Evolutionary conservation across 78 protist genomes (phyloP), one percentile per base, ranked within the genome.

Genomic region (Cavenderia fasciculata): DNA sequence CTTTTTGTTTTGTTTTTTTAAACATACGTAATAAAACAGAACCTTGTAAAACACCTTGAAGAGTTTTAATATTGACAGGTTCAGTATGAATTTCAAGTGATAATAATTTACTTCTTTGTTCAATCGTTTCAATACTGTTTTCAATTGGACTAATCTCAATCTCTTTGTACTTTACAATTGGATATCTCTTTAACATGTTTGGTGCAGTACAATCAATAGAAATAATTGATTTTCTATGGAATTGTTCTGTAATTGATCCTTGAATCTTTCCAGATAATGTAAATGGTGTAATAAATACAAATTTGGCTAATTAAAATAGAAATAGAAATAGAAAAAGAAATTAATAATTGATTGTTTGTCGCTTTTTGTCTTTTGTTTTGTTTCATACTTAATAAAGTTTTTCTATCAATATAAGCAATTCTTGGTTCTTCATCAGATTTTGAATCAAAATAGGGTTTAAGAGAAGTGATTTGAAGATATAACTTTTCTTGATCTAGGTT

Each of bases 211-310:
- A 19, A 34, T 85, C 92, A 49, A 73, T 85, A 16, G 86, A 47
- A 0, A 85, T 34, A 18, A 85, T 85, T n/a, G 84, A 49, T 68
- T 85, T 85, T 46, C 86, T 77, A 49, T 88, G 85, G 79, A 70
- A 88, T 38, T 88, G 94, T 25, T 88, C 94, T 1, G 87, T 74
- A 29, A 75, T 66, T 14, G 65, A 8, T 29, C 86, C 94, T 33
- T 88, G 94, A 36, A 79, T 40, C 16, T 68, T 78, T 6, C 94
- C 94, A 40, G 49, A 36, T 18, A 74, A 38, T 23, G 94, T 88
- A 19, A 88, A 88, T n/a, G 94, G 94, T 19, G 85, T 74, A 23
- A 70, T 74, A 56, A 70, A 88, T 19, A 68, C 94, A 51, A 88
- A 88, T 6, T 65, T 21, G 12, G 62, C 59, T 74, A 18, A n/a